Evolutionary conservation across 2,329 filamentous ascomycete species (phyloP), one percentile per base, ranked within the genome.

Genomic region (Byssoonygena ceratinophila): DNA sequence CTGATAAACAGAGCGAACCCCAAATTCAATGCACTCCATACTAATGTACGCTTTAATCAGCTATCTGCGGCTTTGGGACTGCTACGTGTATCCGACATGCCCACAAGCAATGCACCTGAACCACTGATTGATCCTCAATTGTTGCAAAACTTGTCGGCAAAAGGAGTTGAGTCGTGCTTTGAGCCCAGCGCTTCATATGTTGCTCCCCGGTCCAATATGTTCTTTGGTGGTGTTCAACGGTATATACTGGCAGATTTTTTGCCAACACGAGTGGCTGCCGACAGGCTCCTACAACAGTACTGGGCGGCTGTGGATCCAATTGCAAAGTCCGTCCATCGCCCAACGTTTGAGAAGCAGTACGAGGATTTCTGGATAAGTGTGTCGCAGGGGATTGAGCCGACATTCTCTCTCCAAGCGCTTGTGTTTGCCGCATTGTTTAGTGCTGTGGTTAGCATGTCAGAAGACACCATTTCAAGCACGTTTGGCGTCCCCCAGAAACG

Each of bases 381-480:
- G 31, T 68, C 69, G 8, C 69, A 73, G 7, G 78, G 79, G 2
- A 74, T 77, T 37, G 82, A 87, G 64, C 83, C 84, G 6, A 71
- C 78, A 1, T 69, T 75, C 18, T 83, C 83, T 3, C 73, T 80
- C 11, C 83, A 87, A 64, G 82, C 84, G 1, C 70, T 87, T 22
- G 72, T 88, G 0, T 85, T 87, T 61, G 80, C 83, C 0, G 78
- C 79, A 6, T 74, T 87, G 68, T 83, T 90, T 59, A 82, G 81
- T 37, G 83, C 81, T 0, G 76, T 80, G 3, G 76, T 86, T 44
- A 85, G 83, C 58, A 76, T 87, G 73, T 71, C 76, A 8, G 78
- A 83, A 51, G 68, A 73, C 5, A 67, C 66, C 31, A 72, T 81
- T 20, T 59, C 74, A 39, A 66, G 67, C 7, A 73, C 80, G 9